Base-by-base conservation (phyloP, 2,329 filamentous ascomycete genomes). In the Penicillium sp. region DNA sequence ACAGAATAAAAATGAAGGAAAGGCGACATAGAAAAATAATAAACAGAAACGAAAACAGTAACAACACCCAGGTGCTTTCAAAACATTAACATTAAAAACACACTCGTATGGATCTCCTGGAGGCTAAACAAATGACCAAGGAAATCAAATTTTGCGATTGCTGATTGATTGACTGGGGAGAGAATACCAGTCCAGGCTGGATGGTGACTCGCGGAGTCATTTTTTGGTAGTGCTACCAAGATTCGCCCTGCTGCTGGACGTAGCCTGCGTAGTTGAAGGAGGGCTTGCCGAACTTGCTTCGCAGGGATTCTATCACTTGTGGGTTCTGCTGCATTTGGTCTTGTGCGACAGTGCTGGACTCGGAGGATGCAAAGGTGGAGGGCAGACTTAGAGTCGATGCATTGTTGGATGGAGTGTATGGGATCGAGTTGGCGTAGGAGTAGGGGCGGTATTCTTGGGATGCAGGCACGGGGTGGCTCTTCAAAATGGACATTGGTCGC, bases 341-440 rank as follows among this genome's bases (percentile, higher is more conserved):
- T 27, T 62, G 57, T 6, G 61, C 43, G 9, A 57, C 44, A n/a
- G 54, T 50, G 13, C 49, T 56, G 10, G 62, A 51, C 23, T 67
- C 65, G 12, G 62, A 55, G n/a, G 64, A 58, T 13, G 64, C 63
- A 39, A 64, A 67, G 6, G 68, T 64, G 1, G 66, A 59, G 9
- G 69, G 66, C 10, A 71, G 64, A 39, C 62, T 71, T 50, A 71
- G 54, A 24, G 58, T 64, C n/a, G 69, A 68, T 18, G 67, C n/a
- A 18, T 51, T 50, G 35, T 65, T 68, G 29, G 63, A 59, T 43
- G 68, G 65, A 7, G 59, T 56, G 47, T 64, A 72, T 0, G 66
- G 64, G 23, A 68, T 59, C 12, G 66, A 52, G 31, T 58, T 48
- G 18, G 60, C 62, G 42, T 68, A 66, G 13, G 66, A 47, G 40